Evolutionary conservation across 495 filamentous ascomycete genomes (phyloP).

Genomic region (Penicillium tannophilum): DNA sequence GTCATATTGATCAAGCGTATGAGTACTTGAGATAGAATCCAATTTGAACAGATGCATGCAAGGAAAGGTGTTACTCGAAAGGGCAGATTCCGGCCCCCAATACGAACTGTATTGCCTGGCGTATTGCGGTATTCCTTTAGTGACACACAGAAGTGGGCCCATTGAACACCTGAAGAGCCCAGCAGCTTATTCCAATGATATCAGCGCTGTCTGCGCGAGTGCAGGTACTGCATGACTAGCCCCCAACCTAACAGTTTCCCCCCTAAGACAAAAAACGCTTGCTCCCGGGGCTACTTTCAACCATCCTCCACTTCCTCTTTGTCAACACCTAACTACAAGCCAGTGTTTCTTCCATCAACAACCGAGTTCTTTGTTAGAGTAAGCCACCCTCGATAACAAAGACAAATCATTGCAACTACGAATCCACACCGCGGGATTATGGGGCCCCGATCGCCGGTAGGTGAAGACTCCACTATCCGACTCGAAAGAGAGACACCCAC

Average conservation of each 20-base stretch:
- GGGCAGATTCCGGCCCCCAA: slow-evolving; percentile 1
- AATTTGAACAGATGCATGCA: background rate
- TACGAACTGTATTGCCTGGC: background rate
- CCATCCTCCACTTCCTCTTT: background rate
- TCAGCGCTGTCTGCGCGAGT: background rate
- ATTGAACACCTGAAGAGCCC: background rate
- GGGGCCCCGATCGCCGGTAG: background rate
- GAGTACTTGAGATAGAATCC: background rate
- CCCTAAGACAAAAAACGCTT: slow-evolving; percentile 1
- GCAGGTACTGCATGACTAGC: slow-evolving; percentile 1
- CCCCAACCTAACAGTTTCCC: background rate
- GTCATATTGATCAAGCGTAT: too few relatives aligned
- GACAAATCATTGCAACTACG: background rate
- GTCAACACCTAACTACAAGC: background rate
- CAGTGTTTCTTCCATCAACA: background rate
- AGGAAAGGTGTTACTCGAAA: background rate
- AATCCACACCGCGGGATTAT: background rate
- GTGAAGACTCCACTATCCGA: background rate
- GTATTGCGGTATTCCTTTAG: background rate
- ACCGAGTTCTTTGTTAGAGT: background rate
- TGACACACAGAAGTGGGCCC: slow-evolving; percentile 1
- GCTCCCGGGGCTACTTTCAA: background rate
- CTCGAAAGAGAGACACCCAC: background rate
- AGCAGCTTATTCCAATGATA: slow-evolving; percentile 1
- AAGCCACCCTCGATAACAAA: background rate